Evolutionary conservation across 108 stramenopile genomes (phyloP).

Genomic region (Nannochloropsis granulata): DNA sequence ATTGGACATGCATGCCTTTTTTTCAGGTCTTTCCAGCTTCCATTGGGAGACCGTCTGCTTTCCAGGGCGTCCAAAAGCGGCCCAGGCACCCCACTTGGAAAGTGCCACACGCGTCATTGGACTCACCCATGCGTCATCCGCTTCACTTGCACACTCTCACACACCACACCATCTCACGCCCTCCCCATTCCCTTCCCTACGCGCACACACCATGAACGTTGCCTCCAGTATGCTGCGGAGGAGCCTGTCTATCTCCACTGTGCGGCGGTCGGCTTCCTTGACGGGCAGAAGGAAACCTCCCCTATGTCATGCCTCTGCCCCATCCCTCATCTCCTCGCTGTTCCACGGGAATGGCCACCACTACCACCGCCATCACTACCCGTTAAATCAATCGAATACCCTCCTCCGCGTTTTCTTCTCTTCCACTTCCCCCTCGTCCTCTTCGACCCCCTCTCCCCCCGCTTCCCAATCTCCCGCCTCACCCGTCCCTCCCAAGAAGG

Average conservation of each 20-base stretch:
- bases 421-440: background rate
- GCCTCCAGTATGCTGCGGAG: background rate
- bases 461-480: background rate
- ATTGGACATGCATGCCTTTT: too few species aligned
- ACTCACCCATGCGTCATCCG: too few species aligned
- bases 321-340: background rate
- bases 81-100: too few species aligned
- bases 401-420: background rate
- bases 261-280: background rate
- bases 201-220: background rate
- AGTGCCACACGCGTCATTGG: too few species aligned
- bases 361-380: background rate
- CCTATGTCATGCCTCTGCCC: background rate
- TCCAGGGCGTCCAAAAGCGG: too few species aligned
- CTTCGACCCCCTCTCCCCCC: background rate
- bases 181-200: background rate
- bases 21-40: too few species aligned
- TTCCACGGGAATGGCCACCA: background rate
- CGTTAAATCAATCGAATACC: too few species aligned
- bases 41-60: too few species aligned
- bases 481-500: background rate
- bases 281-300: background rate
- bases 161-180: background rate
- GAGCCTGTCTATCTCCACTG: background rate
- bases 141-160: too few species aligned